Base-by-base conservation (phyloP, 2,329 filamentous ascomycete genomes). In the Ceratocystis huliohia region DNA sequence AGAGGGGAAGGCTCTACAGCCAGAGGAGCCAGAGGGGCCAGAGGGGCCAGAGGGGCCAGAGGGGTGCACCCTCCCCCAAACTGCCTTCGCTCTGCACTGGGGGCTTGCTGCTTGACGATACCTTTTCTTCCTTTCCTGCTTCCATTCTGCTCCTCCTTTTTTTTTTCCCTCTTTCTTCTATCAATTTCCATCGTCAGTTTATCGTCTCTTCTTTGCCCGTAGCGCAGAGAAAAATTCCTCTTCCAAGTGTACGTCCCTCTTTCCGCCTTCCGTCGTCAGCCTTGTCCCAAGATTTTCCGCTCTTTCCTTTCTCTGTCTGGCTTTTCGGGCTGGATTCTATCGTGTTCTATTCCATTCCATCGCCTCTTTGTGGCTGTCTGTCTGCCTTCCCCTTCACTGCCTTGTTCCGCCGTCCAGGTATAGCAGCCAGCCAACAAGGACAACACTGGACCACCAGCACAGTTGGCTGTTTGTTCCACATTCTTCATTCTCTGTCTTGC, bases 81-180 rank as follows among this genome's bases (percentile, higher is more conserved):
- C 20, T 22, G 48, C 48, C 48, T 10, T 37, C 10, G 7, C 48
- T 25, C 20, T 53, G 48, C 48, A 20, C 25, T 53, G 48, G 33
- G 33, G 33, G 33, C 33, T 37, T 53, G 20, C 20, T 53, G 48
- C 20, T 37, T 63, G 56, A 63, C 62, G 63, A 65, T 65, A 65
- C 44, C 65, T 48, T 48, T 33, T 65, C 48, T 45, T 37, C 6
- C 65, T 62, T 56, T 25, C 25, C 17, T 17, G 15, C 28, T 22
- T 33, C 28, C 50, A n/a, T 57, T 61, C 44, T 30, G 22, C 22
- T 44, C 53, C 37, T 53, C 17, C 22, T 64, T 50, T 64, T 46
- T 62, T 56, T 66, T 46, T 50, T 37, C n/a, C 45, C 7, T 22
- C 22, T 64, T 61, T 64, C 61, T 64, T 33, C 48, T 61, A 25